Percentiles rank a stretch among this genome's conserved stretches.
Conservation (phyloP, 2,329 filamentous ascomycete genomes). For the Penicillium freii region DNA sequence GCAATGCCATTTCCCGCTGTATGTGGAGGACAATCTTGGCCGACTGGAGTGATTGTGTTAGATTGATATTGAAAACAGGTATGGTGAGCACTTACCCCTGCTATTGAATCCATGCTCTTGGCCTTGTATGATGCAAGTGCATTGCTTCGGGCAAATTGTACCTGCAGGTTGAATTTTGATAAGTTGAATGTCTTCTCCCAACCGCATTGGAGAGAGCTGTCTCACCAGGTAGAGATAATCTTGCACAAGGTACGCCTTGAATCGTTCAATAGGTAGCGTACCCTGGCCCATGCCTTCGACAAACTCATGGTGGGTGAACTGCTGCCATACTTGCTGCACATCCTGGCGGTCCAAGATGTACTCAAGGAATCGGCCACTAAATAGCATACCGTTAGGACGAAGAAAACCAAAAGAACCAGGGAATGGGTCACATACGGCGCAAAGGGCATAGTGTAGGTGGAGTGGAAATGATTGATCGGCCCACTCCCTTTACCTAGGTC, state of each 20-base stretch:
- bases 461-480: constrained; percentile 68
- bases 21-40: constrained; percentile 74
- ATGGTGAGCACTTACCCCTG: constrained; percentile 53
- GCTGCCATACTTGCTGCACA: constrained; percentile 70
- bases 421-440: constrained; percentile 46
- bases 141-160: constrained; percentile 85
- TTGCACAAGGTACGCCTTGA: constrained; percentile 86
- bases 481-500: constrained; percentile 59
- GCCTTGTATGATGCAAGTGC: constrained; percentile 83
- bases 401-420: background rate
- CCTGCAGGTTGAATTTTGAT: constrained; percentile 44
- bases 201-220: background rate
- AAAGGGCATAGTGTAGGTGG: constrained; percentile 59
- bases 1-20: constrained; percentile 74
- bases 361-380: constrained; percentile 73
- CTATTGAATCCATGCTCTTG: constrained; percentile 69
- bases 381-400: constrained; percentile 1
- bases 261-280: constrained; percentile 69
- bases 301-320: constrained; percentile 79
- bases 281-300: constrained; percentile 74
- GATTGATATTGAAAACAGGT: background rate
- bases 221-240: constrained; percentile 84
- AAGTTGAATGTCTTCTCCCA: background rate
- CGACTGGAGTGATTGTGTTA: constrained; percentile 44
- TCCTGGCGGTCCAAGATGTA: constrained; percentile 75